These are phyloP conservation scores for Trametes punicea DNA, from an alignment of 768 basidiomycete genomes.

Conservation along the genomic window DNA sequence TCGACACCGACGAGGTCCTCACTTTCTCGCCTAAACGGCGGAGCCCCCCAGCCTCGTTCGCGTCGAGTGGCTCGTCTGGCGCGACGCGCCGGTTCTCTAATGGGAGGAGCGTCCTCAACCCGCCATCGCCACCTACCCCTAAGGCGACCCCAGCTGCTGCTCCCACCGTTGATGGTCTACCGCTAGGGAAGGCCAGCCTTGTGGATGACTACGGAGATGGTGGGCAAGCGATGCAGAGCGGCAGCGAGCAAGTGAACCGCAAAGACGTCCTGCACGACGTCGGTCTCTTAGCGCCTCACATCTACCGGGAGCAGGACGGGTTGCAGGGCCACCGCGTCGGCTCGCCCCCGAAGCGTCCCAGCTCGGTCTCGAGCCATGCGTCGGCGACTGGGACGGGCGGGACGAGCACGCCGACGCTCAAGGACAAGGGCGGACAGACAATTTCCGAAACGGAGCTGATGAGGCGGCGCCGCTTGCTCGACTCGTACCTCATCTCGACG, in stretches of 20 bases:
- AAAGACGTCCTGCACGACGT: conserved; percentile 13
- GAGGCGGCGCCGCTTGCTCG: conserved; percentile 71
- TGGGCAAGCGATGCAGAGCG: no score
- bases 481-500: conserved; percentile 46
- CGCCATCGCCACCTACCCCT: neutral
- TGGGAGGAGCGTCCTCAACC: neutral
- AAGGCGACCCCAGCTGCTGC: neutral
- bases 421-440: conserved; percentile 55
- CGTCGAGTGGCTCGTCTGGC: conserved; percentile 18
- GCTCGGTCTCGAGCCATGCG: no score
- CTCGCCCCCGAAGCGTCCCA: conserved; percentile 7
- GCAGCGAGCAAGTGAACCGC: neutral
- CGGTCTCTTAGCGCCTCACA: neutral
- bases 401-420: conserved; percentile 20
- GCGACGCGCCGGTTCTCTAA: conserved; percentile 21
- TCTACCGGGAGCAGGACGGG: neutral
- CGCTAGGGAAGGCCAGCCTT: no score
- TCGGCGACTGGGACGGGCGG: neutral
- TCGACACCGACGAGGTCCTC: conserved; percentile 68
- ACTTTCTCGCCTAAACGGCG: conserved; percentile 65
- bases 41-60: conserved; percentile 23
- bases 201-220: no score
- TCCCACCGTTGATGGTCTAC: no score
- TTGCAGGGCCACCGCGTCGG: neutral
- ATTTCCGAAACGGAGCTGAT: conserved; percentile 80